Evolutionary conservation across 768 basidiomycete genomes (phyloP), one percentile per base, ranked within the genome.

Genomic region (Mrakia frigida): DNA sequence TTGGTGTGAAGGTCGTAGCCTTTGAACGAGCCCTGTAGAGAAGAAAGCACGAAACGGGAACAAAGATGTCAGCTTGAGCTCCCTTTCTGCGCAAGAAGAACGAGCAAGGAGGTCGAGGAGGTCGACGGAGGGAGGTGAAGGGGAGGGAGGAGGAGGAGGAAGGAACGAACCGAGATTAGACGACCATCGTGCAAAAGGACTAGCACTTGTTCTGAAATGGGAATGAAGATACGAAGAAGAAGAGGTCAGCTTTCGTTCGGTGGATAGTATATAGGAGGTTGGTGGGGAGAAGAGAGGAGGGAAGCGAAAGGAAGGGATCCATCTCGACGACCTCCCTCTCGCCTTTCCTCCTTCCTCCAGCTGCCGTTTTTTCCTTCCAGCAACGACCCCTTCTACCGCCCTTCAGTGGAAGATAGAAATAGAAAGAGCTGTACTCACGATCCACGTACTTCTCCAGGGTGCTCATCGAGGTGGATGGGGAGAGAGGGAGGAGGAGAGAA

Each of bases 1-100:
- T 98, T 98, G 43, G 93, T 93, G 84, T 93, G 93, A 84, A 94
- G 91, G 87, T 99, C 97, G 81, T 88, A 95, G 70, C 96, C 96
- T 53, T 91, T 91, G 84, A 99, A 87, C 35, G 89, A 87, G 80
- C 96, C 95, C 94, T 96, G 82, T 11, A 11, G 35, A 37, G n/a
- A n/a, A n/a, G n/a, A n/a, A n/a, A n/a, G n/a, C n/a, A n/a, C n/a
- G n/a, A 73, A 28, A 37, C 39, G 60, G 14, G 59, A 21, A n/a
- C 3, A 60, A 23, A 37, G 41, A 25, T 59, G 52, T 39, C 41
- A 53, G 69, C n/a, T n/a, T n/a, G n/a, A n/a, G n/a, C n/a, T n/a
- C n/a, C n/a, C n/a, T n/a, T n/a, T n/a, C n/a, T n/a, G n/a, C n/a
- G n/a, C n/a, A n/a, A n/a, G n/a, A n/a, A n/a, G n/a, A n/a, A n/a